These are phyloP conservation scores for Ophiostoma fasciatum DNA, from an alignment of 2,329 filamentous ascomycete genomes.

Conservation along the genomic window DNA sequence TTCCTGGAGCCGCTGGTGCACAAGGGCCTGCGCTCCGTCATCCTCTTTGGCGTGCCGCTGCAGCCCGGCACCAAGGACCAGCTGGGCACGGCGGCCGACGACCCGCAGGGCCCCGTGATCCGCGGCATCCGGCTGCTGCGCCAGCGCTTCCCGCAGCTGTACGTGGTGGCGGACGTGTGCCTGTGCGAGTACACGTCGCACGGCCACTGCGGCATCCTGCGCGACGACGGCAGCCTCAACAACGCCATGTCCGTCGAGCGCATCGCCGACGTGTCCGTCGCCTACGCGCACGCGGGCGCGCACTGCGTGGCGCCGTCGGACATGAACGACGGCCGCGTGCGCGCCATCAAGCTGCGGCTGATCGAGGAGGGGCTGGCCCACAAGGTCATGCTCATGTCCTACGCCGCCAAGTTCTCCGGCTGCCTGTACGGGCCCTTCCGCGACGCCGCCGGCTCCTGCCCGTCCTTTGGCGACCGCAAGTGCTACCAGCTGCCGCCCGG, in stretches of 20 bases:
- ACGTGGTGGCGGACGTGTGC: slow-evolving; percentile 85
- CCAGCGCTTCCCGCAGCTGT: slow-evolving; percentile 74
- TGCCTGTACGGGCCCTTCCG: slow-evolving; percentile 96
- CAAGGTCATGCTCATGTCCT: slow-evolving; percentile 87
- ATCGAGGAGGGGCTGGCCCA: slow-evolving; percentile 92
- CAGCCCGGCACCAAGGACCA: slow-evolving; percentile 72
- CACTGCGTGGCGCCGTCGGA: slow-evolving; percentile 96
- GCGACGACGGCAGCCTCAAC: slow-evolving; percentile 85
- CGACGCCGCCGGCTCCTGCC: slow-evolving; percentile 81
- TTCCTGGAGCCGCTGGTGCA: slow-evolving; percentile 76
- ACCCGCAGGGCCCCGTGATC: slow-evolving; percentile 85
- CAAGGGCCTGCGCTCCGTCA: slow-evolving; percentile 84
- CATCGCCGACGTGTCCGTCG: slow-evolving; percentile 92
- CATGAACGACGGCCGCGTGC: slow-evolving; percentile 97
- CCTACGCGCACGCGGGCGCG: slow-evolving; percentile 88
- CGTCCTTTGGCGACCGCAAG: slow-evolving; percentile 84
- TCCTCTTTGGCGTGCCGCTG: slow-evolving; percentile 88
- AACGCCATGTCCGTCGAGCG: slow-evolving; percentile 87
- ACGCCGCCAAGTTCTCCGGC: slow-evolving; percentile 93
- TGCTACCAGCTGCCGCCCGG: slow-evolving; percentile 96
- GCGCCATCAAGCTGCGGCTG: slow-evolving; percentile 93
- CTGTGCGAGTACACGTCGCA: slow-evolving; percentile 98
- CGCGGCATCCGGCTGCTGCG: slow-evolving; percentile 71
- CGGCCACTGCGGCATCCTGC: slow-evolving; percentile 90
- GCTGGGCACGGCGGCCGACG: slow-evolving; percentile 81